Percentiles rank a stretch among this genome's conserved stretches.
phyloP scores from a whole-genome alignment of 2,329 filamentous ascomycete genomes.

The Teratosphaeriaceae sp. region DNA sequence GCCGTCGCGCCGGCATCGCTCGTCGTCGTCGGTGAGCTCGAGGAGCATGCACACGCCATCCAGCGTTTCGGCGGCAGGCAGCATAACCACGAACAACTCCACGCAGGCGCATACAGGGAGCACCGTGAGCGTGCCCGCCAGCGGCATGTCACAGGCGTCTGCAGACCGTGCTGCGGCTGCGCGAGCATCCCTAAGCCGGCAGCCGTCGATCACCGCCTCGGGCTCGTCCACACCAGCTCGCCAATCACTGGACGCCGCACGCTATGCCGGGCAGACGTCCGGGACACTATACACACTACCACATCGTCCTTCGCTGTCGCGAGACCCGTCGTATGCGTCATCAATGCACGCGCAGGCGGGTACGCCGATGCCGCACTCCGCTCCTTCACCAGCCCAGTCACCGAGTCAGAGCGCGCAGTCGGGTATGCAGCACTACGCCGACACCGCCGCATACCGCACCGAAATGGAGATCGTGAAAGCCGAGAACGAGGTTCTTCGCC shows the following conservation, averaged over 20 bases:
- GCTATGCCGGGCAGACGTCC: conserved; percentile 8
- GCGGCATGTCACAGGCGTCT: conserved; percentile 29
- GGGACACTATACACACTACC: conserved; percentile 21
- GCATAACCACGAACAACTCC: conserved; percentile 12
- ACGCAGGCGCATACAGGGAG: conserved; percentile 18
- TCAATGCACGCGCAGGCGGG: conserved; percentile 22
- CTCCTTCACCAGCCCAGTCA: conserved; percentile 17
- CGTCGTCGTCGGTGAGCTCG: conserved; percentile 24
- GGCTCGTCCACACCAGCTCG: conserved; percentile 30
- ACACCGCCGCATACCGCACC: conserved; percentile 37
- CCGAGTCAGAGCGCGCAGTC: conserved; percentile 13
- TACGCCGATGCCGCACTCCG: conserved; percentile 15
- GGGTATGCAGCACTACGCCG: conserved; percentile 28
- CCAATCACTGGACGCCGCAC: conserved; percentile 22
- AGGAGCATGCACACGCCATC: conserved; percentile 22
- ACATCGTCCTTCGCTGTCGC: conserved; percentile 28
- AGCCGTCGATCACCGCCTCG: conserved; percentile 28
- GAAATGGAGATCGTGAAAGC: conserved; percentile 45
- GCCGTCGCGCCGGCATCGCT: conserved; percentile 46
- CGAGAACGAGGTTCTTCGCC: conserved; percentile 43
- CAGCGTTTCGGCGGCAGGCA: conserved; percentile 14
- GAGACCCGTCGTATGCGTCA: conserved; percentile 21
- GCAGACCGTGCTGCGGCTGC: conserved; percentile 29
- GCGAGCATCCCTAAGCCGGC: conserved; percentile 21
- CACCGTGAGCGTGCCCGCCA: conserved; percentile 12